A percentile compares a stretch with the other conserved stretches of the same genome.
Conservation (phyloP, 2,329 filamentous ascomycete species). For the Tolypocladium pustulatum region DNA sequence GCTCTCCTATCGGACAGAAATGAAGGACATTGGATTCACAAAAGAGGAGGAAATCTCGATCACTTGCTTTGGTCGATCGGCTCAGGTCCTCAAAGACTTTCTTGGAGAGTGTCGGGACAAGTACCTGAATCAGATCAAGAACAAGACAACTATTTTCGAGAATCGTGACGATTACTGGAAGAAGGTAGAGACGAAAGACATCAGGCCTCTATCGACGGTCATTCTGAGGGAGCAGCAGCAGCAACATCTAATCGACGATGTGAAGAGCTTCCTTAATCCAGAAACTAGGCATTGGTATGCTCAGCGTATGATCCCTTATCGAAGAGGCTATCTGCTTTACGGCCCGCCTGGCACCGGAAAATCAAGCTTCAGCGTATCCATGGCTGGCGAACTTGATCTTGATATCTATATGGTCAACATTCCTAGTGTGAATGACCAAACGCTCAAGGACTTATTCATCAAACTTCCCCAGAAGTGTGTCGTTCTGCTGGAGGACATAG, state of each 20-base stretch:
- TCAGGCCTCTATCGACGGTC: slow-evolving; percentile 10
- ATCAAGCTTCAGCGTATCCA: slow-evolving; percentile 23
- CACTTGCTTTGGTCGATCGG: slow-evolving; percentile 13
- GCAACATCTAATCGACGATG: slow-evolving; percentile 17
- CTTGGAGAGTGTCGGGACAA: slow-evolving; percentile 15
- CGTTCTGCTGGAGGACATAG: slow-evolving; percentile 29
- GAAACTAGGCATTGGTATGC: slow-evolving; percentile 19
- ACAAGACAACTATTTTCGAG: slow-evolving; percentile 19
- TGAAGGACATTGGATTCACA: slow-evolving; percentile 4
- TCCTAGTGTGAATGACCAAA: slow-evolving; percentile 16
- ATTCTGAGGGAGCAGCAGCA: slow-evolving; percentile 7
- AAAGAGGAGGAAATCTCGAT: slow-evolving; percentile 13
- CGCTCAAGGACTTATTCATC: slow-evolving; percentile 18
- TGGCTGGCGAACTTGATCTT: slow-evolving; percentile 23
- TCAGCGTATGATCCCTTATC: slow-evolving; percentile 16
- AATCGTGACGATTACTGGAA: slow-evolving; percentile 13
- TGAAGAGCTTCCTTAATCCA: slow-evolving; percentile 23
- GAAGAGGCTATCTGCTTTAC: slow-evolving; percentile 27
- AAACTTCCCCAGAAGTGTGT: slow-evolving; percentile 23
- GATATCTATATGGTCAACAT: slow-evolving; percentile 26
- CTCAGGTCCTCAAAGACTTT: slow-evolving; percentile 15
- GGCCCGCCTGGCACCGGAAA: slow-evolving; percentile 29
- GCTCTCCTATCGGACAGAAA: slow-evolving; percentile 6
- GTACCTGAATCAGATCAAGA: slow-evolving; percentile 17
- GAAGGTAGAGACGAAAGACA: slow-evolving; percentile 9